A percentile compares a stretch with the other conserved stretches of the same genome.
These are phyloP conservation scores for Wickerhamiella azyma DNA, from an alignment of 805 yeast genomes.

Conservation along the genomic window DNA sequence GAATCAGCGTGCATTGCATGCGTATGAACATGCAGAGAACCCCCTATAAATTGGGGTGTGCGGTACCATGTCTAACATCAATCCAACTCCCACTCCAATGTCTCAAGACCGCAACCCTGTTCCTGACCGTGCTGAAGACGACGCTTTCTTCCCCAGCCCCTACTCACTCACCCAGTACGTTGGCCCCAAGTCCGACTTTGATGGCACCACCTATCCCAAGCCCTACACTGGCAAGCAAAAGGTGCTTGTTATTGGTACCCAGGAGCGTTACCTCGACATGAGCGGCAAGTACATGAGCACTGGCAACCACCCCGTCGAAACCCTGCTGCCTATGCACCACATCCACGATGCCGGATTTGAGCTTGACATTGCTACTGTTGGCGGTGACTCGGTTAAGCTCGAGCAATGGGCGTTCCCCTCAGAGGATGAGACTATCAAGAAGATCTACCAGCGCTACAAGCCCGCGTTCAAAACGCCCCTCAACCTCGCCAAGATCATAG, in stretches of 20 bases:
- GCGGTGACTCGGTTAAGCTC: background rate
- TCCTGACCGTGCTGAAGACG: background rate
- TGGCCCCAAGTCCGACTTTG: background rate
- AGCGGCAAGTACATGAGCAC: background rate
- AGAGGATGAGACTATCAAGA: background rate
- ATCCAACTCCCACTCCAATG: no score
- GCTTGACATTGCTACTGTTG: background rate
- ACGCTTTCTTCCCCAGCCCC: background rate
- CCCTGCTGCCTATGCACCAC: background rate
- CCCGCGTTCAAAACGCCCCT: background rate
- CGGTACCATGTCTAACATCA: no score
- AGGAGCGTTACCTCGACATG: background rate
- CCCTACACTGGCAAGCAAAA: background rate
- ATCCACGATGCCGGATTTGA: background rate
- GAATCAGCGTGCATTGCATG: no score
- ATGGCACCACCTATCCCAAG: background rate
- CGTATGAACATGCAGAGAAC: no score
- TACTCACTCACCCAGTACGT: background rate
- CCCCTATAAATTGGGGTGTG: no score
- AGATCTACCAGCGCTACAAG: background rate
- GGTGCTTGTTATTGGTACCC: background rate
- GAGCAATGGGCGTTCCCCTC: background rate
- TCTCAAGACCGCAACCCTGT: background rate
- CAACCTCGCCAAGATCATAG: background rate
- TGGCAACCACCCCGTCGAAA: slow-evolving; percentile 1